Percentiles rank a stretch among this genome's conserved stretches.
phyloP scores from a whole-genome alignment of 2,329 filamentous ascomycete genomes.

The Colletotrichum falcatum region DNA sequence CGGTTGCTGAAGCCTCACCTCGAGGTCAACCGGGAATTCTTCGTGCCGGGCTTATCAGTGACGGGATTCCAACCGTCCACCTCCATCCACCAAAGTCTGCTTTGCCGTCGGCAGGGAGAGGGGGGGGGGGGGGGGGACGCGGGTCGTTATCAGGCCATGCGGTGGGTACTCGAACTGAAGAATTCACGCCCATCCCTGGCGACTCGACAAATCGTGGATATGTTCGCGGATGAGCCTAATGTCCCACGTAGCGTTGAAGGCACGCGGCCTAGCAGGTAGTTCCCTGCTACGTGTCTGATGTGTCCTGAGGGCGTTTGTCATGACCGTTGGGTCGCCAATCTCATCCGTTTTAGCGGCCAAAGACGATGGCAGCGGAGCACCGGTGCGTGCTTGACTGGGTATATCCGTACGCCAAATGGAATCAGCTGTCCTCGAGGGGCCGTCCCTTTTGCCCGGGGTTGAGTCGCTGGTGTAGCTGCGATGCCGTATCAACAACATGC shows the following conservation, averaged over 20 bases:
- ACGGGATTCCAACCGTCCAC: constrained; percentile 10
- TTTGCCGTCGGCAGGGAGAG: background rate
- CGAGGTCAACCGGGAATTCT: too few species aligned
- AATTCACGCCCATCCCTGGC: background rate
- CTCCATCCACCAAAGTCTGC: constrained; percentile 5
- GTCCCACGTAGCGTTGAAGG: background rate
- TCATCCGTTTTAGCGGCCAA: background rate
- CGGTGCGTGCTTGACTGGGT: background rate
- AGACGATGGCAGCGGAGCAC: background rate
- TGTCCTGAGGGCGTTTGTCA: background rate
- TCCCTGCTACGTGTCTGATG: constrained; percentile 3
- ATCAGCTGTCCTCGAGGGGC: too few species aligned
- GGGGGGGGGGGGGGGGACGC: too few species aligned
- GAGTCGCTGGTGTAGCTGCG: too few species aligned
- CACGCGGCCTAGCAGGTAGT: background rate
- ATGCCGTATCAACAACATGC: background rate
- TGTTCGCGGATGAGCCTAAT: background rate
- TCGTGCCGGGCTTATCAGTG: constrained; percentile 9
- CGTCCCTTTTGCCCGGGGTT: background rate
- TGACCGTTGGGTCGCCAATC: constrained; percentile 19
- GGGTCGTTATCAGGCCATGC: constrained; percentile 23
- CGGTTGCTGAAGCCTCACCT: background rate
- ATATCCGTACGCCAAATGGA: background rate
- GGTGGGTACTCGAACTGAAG: too few species aligned
- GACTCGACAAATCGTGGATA: background rate